A percentile compares a stretch with the other conserved stretches of the same genome.
These are phyloP conservation scores for Leccinum pachyderme DNA, from an alignment of 1,284 basidiomycete genomes.

Conservation along the genomic window DNA sequence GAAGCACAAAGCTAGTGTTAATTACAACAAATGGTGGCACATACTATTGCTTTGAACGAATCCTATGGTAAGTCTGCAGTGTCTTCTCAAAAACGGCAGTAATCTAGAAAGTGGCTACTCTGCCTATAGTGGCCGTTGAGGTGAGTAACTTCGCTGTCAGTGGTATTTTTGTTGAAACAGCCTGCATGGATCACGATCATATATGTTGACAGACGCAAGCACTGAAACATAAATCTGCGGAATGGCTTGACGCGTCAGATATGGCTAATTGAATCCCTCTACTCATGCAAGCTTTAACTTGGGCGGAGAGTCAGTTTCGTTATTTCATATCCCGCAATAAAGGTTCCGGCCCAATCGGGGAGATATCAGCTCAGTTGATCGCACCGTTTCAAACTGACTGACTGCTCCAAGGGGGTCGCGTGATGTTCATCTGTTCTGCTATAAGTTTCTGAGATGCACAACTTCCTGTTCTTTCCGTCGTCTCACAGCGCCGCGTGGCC, in stretches of 20 bases:
- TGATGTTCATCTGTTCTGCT: slow-evolving; percentile 1
- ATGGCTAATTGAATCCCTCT: not conserved
- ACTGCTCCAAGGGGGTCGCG: slow-evolving; percentile 1
- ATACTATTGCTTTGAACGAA: slow-evolving; percentile 44
- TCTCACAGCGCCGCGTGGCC: not conserved
- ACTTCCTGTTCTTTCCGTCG: slow-evolving; percentile 18
- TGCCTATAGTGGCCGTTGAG: slow-evolving; percentile 37
- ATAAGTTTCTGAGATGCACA: slow-evolving; percentile 8
- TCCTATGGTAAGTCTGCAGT: slow-evolving; percentile 41
- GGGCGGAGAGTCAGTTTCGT: slow-evolving; percentile 4
- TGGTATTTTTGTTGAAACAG: slow-evolving; percentile 43
- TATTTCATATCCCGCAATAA: not conserved
- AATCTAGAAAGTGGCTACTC: slow-evolving; percentile 49
- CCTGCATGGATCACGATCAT: slow-evolving; percentile 50
- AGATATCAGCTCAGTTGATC: slow-evolving; percentile 5
- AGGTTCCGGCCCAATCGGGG: not conserved
- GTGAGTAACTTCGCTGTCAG: slow-evolving; percentile 44
- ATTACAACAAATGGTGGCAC: slow-evolving; percentile 52
- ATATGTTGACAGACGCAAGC: slow-evolving; percentile 22
- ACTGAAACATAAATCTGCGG: not conserved
- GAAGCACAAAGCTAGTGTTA: slow-evolving; percentile 32
- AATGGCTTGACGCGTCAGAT: not conserved
- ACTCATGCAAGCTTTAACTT: not conserved
- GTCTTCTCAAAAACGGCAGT: not conserved
- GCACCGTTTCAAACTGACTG: slow-evolving; percentile 17